phyloP scores from a whole-genome alignment of 2,329 filamentous ascomycete species.

The Nannizziopsis barbatae region DNA sequence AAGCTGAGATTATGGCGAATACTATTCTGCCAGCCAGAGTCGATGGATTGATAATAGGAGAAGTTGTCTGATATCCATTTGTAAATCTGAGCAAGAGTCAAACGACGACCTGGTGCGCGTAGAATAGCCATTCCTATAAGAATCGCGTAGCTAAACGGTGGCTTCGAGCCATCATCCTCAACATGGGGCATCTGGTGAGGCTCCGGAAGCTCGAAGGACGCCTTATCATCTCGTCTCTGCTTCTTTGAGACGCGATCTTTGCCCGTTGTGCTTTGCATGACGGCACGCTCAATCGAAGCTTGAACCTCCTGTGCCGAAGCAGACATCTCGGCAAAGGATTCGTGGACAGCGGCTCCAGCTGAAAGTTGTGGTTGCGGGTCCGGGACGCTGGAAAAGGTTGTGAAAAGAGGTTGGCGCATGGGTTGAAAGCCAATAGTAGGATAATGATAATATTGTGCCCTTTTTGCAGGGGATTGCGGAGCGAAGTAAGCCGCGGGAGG shows the following conservation, averaged over 20 bases:
- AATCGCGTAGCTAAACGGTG: slow-evolving; percentile 83
- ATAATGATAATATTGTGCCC: slow-evolving; percentile 24
- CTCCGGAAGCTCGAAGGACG: slow-evolving; percentile 48
- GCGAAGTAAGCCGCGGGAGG: slow-evolving; percentile 35
- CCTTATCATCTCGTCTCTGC: slow-evolving; percentile 48
- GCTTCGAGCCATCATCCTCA: slow-evolving; percentile 78
- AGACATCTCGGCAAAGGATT: not conserved
- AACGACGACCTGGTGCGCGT: slow-evolving; percentile 65
- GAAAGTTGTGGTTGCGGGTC: not conserved
- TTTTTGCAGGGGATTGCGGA: slow-evolving; percentile 38
- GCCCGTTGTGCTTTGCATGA: slow-evolving; percentile 63
- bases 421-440: slow-evolving; percentile 26
- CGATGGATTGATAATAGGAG: slow-evolving; percentile 70
- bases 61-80: slow-evolving; percentile 98
- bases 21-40: slow-evolving; percentile 96
- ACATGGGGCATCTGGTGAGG: slow-evolving; percentile 71
- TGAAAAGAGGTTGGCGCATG: slow-evolving; percentile 39
- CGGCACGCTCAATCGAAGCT: slow-evolving; percentile 44
- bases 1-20: slow-evolving; percentile 95
- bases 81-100: slow-evolving; percentile 92
- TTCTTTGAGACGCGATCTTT: slow-evolving; percentile 63
- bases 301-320: slow-evolving; percentile 35
- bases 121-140: slow-evolving; percentile 96
- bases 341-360: not conserved
- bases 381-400: slow-evolving; percentile 38